Percentiles rank a stretch among this genome's conserved stretches.
phyloP scores from a whole-genome alignment of 805 yeast species.

The Wickerhamiella sorbophila region DNA sequence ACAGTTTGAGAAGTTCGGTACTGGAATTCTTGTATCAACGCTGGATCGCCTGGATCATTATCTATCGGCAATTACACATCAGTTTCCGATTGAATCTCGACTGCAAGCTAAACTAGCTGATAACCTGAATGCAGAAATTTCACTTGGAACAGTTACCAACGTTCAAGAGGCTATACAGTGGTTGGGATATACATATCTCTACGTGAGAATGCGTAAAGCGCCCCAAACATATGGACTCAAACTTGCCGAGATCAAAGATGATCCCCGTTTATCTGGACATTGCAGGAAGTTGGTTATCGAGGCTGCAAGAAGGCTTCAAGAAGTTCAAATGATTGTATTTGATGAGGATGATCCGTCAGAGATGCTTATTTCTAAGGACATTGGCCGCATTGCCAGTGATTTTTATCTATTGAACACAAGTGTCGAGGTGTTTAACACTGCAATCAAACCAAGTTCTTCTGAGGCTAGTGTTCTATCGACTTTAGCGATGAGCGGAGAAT shows the following conservation, averaged over 20 bases:
- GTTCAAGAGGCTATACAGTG: constrained; percentile 90
- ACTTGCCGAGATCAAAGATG: constrained; percentile 73
- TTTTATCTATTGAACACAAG: constrained; percentile 75
- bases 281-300: constrained; percentile 60
- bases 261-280: constrained; percentile 61
- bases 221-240: constrained; percentile 87
- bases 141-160: constrained; percentile 88
- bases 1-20: constrained; percentile 82
- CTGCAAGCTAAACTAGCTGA: constrained; percentile 69
- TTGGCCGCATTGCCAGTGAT: constrained; percentile 90
- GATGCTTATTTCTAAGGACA: constrained; percentile 68
- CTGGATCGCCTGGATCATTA: constrained; percentile 74
- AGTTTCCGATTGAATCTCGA: constrained; percentile 88
- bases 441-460: constrained; percentile 70
- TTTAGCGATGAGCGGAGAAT: constrained; percentile 85
- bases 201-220: constrained; percentile 85
- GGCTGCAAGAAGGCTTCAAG: constrained; percentile 75
- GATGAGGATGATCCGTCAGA: constrained; percentile 58
- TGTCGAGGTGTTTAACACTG: constrained; percentile 76
- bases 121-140: constrained; percentile 89
- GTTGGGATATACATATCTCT: constrained; percentile 95
- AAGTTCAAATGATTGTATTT: constrained; percentile 82
- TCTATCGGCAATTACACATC: constrained; percentile 77
- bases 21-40: constrained; percentile 80
- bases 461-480: constrained; percentile 85